Conservation (phyloP, 2,329 filamentous ascomycete species). For the Tolypocladium ophioglossoides region DNA sequence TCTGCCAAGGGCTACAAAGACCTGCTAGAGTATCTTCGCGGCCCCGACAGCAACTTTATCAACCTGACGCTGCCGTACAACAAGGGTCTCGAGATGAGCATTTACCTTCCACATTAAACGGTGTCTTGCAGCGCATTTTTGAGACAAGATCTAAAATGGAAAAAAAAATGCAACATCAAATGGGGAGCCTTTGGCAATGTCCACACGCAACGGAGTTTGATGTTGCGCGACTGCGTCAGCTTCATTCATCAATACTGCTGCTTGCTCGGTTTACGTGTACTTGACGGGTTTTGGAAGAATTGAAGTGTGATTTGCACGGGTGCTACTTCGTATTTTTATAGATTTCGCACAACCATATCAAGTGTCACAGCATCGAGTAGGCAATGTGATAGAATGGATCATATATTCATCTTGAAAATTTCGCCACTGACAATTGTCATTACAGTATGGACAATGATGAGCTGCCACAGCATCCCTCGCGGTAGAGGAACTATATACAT, state of each 20-base stretch:
- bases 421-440: too few relatives aligned
- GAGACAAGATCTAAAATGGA: too few relatives aligned
- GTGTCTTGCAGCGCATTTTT: not conserved
- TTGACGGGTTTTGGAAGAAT: too few relatives aligned
- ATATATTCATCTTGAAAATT: not conserved
- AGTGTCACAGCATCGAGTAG: too few relatives aligned
- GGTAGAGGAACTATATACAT: not conserved
- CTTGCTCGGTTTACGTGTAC: not conserved
- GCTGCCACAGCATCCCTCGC: not conserved
- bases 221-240: too few relatives aligned
- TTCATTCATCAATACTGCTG: not conserved
- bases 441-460: not conserved
- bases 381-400: not conserved
- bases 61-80: constrained; percentile 22
- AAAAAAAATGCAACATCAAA: too few relatives aligned
- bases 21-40: constrained; percentile 32
- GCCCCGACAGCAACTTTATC: constrained; percentile 36
- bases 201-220: too few relatives aligned
- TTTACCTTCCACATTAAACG: constrained; percentile 1
- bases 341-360: too few relatives aligned
- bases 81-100: constrained; percentile 19
- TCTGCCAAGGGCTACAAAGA: constrained; percentile 33
- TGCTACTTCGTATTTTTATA: too few relatives aligned
- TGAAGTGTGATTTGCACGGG: too few relatives aligned
- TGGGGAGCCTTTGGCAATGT: too few relatives aligned